Evolutionary conservation across 75 land plant genomes (phyloP).

Genomic region (Isoetes taiwanensis): DNA sequence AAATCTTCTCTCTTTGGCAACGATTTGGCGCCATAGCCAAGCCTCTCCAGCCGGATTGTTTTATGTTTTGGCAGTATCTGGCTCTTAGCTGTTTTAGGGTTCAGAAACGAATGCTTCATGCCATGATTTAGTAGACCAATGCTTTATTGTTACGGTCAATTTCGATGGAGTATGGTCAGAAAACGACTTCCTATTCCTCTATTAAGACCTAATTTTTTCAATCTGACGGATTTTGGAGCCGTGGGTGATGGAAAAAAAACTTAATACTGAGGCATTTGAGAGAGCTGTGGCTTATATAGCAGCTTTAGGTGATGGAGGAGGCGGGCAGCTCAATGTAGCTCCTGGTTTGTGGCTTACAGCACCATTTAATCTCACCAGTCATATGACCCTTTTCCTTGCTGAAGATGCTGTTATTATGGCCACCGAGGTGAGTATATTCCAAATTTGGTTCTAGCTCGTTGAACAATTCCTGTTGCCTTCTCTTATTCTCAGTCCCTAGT

Average conservation of each 20-base stretch:
- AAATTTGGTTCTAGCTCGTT: too few species aligned
- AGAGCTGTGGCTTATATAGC: slow-evolving; percentile 49
- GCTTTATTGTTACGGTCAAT: too few species aligned
- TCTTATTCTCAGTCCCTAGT: slow-evolving; percentile 1
- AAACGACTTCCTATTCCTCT: too few species aligned
- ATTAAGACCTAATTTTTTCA: slow-evolving; percentile 56
- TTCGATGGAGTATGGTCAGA: too few species aligned
- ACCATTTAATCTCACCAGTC: slow-evolving; percentile 91
- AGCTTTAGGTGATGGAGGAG: slow-evolving; percentile 38
- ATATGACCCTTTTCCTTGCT: slow-evolving; percentile 81
- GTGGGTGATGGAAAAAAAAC: slow-evolving; percentile 74
- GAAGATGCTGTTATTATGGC: slow-evolving; percentile 71
- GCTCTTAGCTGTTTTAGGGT: too few species aligned
- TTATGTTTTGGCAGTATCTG: too few species aligned
- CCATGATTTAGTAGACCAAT: too few species aligned
- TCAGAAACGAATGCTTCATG: too few species aligned
- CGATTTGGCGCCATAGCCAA: too few species aligned
- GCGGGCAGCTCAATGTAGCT: slow-evolving; percentile 84
- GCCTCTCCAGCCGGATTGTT: too few species aligned
- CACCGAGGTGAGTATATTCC: slow-evolving; percentile 28
- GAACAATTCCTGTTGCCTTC: background rate
- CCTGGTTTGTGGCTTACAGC: slow-evolving; percentile 91
- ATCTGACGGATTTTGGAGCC: slow-evolving; percentile 83
- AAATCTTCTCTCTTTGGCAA: too few species aligned
- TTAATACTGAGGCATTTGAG: slow-evolving; percentile 87